These are phyloP conservation scores for Euphorbia corollata DNA, from an alignment of 441 rosid genomes.

Conservation along the genomic window DNA sequence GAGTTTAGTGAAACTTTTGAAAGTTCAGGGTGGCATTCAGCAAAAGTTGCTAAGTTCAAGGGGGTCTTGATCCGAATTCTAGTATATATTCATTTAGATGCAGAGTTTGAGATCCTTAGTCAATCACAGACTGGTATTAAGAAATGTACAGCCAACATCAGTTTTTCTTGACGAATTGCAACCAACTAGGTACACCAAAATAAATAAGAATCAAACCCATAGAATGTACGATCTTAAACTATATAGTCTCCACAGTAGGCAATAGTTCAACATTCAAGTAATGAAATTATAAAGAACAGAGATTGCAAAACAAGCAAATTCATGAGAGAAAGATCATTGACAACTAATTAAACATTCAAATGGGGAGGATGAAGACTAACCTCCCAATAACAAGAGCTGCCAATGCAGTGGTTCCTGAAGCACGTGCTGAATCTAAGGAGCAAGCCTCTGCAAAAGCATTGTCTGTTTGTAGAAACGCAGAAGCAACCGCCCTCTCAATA, in stretches of 20 bases:
- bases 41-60: no score
- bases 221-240: not conserved
- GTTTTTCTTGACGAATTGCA: not conserved
- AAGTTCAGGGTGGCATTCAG: no score
- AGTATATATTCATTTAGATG: not conserved
- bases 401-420: constrained; percentile 85
- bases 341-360: no score
- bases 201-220: not conserved
- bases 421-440: constrained; percentile 50
- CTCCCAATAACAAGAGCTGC: constrained; percentile 75
- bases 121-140: not conserved
- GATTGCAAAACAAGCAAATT: not conserved
- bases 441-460: constrained; percentile 76
- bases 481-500: constrained; percentile 56
- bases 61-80: not conserved
- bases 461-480: constrained; percentile 79
- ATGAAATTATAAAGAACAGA: not conserved
- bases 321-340: not conserved
- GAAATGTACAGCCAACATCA: constrained; percentile 2
- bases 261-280: not conserved
- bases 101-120: not conserved
- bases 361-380: constrained; percentile 28
- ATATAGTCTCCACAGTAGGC: not conserved
- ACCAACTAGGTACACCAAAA: constrained; percentile 4
- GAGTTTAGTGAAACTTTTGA: no score